These are phyloP conservation scores for Mycotypha africana DNA, from an alignment of 371 early-diverging fungal species.

Conservation along the genomic window DNA sequence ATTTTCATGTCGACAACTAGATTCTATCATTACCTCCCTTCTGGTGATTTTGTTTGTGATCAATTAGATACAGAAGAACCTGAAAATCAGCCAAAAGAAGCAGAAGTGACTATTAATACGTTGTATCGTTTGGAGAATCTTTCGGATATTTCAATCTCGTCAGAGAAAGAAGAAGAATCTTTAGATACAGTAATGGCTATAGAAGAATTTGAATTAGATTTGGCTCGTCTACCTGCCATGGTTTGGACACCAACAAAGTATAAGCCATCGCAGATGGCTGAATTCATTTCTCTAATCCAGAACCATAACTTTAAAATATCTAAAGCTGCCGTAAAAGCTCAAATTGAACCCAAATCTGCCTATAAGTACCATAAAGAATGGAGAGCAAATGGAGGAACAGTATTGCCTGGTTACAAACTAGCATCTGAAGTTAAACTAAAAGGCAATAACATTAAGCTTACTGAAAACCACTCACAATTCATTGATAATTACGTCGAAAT, in stretches of 20 bases:
- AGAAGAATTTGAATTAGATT: slow-evolving; percentile 7
- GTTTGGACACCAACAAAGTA: slow-evolving; percentile 11
- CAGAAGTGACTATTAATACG: slow-evolving; percentile 9
- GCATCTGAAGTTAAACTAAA: slow-evolving; percentile 12
- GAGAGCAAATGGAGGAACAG: slow-evolving; percentile 12
- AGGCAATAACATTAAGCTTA: slow-evolving; percentile 4
- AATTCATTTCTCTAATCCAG: slow-evolving; percentile 12
- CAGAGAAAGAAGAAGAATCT: slow-evolving; percentile 5
- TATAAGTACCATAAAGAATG: slow-evolving; percentile 7
- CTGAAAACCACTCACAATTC: slow-evolving; percentile 4
- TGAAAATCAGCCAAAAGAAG: slow-evolving; percentile 12
- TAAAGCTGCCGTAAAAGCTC: slow-evolving; percentile 10
- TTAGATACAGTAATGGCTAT: slow-evolving; percentile 8
- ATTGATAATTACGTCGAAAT: slow-evolving; percentile 6
- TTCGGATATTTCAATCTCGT: slow-evolving; percentile 7
- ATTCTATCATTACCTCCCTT: slow-evolving; percentile 8
- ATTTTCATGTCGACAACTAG: slow-evolving; percentile 9
- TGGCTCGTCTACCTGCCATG: slow-evolving; percentile 1
- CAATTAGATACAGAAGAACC: slow-evolving; percentile 2
- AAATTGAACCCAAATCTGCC: slow-evolving; percentile 6
- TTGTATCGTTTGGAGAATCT: slow-evolving; percentile 7
- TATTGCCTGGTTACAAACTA: slow-evolving; percentile 9
- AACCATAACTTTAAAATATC: slow-evolving; percentile 13
- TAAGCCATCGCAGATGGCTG: slow-evolving; percentile 10
- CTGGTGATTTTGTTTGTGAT: slow-evolving; percentile 10